These are phyloP conservation scores for Aspergillus pseudoviridinutans DNA, from an alignment of 2,329 filamentous ascomycete species.

Conservation along the genomic window DNA sequence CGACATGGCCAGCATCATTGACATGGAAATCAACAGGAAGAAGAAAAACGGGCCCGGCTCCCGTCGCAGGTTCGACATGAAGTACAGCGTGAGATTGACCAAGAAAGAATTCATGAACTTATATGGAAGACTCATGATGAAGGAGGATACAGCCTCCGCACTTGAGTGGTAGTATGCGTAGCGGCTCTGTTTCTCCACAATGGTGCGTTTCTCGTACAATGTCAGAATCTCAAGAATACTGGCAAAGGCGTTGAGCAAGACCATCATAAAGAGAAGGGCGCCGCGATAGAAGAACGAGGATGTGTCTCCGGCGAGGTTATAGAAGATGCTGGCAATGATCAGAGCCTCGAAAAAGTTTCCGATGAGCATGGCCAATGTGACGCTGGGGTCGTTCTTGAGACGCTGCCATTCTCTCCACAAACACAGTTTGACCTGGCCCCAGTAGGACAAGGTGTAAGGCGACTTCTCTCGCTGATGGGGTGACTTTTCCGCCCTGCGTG, in stretches of 20 bases:
- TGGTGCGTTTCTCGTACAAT: slow-evolving; percentile 12
- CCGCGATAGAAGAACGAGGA: slow-evolving; percentile 70
- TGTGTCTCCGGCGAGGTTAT: slow-evolving; percentile 62
- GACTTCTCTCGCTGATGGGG: slow-evolving; percentile 57
- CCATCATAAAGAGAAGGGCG: slow-evolving; percentile 76
- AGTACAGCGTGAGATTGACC: slow-evolving; percentile 78
- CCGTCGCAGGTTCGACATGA: slow-evolving; percentile 73
- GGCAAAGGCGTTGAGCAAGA: slow-evolving; percentile 76
- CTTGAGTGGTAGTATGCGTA: slow-evolving; percentile 17
- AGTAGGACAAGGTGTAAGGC: slow-evolving; percentile 74
- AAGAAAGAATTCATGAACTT: slow-evolving; percentile 68
- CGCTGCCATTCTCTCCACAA: slow-evolving; percentile 73
- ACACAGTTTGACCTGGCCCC: slow-evolving; percentile 70
- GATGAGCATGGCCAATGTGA: slow-evolving; percentile 59
- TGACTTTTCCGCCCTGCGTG: slow-evolving; percentile 34
- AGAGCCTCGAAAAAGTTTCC: slow-evolving; percentile 70
- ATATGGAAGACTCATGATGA: slow-evolving; percentile 55
- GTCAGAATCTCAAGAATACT: slow-evolving; percentile 59
- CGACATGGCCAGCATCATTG: slow-evolving; percentile 69
- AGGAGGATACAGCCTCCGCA: slow-evolving; percentile 1
- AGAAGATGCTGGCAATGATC: slow-evolving; percentile 75
- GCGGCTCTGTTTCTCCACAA: slow-evolving; percentile 14
- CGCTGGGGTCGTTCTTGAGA: slow-evolving; percentile 66
- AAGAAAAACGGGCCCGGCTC: slow-evolving; percentile 75
- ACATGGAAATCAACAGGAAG: slow-evolving; percentile 71